Evolutionary conservation across 371 early-diverging fungal genomes (phyloP).

Genomic region (Dinochytrium kinnereticum): DNA sequence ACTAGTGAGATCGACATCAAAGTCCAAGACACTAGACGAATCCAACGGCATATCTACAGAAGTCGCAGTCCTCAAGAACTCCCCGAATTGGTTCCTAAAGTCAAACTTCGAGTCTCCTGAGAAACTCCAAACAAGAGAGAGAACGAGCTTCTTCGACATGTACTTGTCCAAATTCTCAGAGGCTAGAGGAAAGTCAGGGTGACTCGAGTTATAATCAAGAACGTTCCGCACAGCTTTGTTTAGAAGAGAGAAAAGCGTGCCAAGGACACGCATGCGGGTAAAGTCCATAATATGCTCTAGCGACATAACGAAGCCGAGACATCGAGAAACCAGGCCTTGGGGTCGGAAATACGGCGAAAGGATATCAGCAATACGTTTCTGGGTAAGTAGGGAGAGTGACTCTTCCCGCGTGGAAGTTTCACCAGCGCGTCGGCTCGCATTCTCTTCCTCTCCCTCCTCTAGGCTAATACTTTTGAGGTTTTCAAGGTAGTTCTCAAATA

Average conservation of each 20-base stretch:
- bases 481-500: conserved; percentile 82
- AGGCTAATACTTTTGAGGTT: conserved; percentile 76
- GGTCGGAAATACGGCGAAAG: conserved; percentile 74
- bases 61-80: conserved; percentile 78
- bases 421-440: conserved; percentile 52
- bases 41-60: conserved; percentile 83
- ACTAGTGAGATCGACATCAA: conserved; percentile 78
- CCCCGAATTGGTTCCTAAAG: conserved; percentile 76
- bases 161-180: conserved; percentile 79
- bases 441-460: conserved; percentile 75
- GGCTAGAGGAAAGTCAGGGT: conserved; percentile 90
- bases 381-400: conserved; percentile 34
- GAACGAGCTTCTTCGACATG: conserved; percentile 79
- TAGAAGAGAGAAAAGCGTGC: conserved; percentile 88
- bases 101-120: conserved; percentile 88
- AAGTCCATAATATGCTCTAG: conserved; percentile 98
- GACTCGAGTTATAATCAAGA: conserved; percentile 86
- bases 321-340: conserved; percentile 77
- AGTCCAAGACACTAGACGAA: conserved; percentile 82
- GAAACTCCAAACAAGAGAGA: conserved; percentile 94
- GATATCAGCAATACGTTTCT: conserved; percentile 76
- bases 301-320: conserved; percentile 70
- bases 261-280: conserved; percentile 82
- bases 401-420: conserved; percentile 45
- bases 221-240: conserved; percentile 87